Conservation (phyloP, 179 eudicot species). For the Pouteria campechiana region DNA sequence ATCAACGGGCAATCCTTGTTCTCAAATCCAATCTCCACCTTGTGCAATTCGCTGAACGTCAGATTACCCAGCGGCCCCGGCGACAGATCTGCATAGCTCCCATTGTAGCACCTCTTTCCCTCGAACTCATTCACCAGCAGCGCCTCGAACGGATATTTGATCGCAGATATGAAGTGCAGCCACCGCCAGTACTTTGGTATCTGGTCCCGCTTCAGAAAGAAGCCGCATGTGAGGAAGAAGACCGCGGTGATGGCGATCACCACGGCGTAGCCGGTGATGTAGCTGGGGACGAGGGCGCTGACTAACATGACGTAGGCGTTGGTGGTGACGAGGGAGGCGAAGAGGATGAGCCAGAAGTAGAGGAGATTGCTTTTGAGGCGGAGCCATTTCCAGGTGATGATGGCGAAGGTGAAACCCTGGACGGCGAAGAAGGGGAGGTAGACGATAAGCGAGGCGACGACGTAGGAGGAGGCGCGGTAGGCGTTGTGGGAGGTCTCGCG, state of each 20-base stretch:
- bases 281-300: constrained; percentile 42
- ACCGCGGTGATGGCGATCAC: constrained; percentile 50
- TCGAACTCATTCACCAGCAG: constrained; percentile 33
- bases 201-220: constrained; percentile 31
- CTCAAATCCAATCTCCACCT: neutral
- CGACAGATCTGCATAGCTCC: constrained; percentile 13
- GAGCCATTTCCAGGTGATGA: constrained; percentile 27
- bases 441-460: constrained; percentile 40
- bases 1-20: constrained; percentile 22
- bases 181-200: constrained; percentile 36
- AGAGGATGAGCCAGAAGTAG: constrained; percentile 38
- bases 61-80: constrained; percentile 38
- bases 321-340: constrained; percentile 33
- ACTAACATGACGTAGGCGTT: constrained; percentile 45
- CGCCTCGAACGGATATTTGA: constrained; percentile 45
- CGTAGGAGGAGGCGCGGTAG: constrained; percentile 42
- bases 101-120: constrained; percentile 21
- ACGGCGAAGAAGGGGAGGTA: constrained; percentile 47
- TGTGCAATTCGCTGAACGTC: constrained; percentile 19
- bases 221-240: constrained; percentile 44
- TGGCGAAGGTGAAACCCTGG: constrained; percentile 43
- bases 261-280: constrained; percentile 41
- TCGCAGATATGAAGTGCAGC: constrained; percentile 44
- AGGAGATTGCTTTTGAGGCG: constrained; percentile 12
- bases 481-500: constrained; percentile 50